Evolutionary conservation across 1,284 basidiomycete genomes (phyloP).

Genomic region (Irpex rosettiformis): DNA sequence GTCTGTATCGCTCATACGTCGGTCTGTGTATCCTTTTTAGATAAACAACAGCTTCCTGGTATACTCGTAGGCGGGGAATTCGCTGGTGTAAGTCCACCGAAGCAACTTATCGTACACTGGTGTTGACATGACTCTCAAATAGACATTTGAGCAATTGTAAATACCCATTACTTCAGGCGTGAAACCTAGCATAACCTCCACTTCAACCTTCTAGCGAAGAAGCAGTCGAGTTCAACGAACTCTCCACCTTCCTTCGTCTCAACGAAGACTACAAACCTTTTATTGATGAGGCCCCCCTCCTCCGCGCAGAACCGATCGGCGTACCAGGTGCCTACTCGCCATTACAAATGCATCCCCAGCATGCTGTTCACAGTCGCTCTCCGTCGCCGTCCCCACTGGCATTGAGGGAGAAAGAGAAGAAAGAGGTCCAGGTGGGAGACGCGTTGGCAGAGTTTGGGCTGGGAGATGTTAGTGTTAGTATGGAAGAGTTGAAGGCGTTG

Average conservation of each 20-base stretch:
- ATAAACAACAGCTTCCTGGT: slow-evolving; percentile 77
- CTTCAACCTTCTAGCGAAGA: slow-evolving; percentile 54
- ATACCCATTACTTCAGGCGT: slow-evolving; percentile 18
- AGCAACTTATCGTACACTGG: slow-evolving; percentile 17
- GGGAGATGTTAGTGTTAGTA: slow-evolving; percentile 71
- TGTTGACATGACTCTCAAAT: neutral
- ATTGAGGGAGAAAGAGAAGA: slow-evolving; percentile 24
- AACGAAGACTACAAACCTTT: slow-evolving; percentile 56
- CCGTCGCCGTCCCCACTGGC: slow-evolving; percentile 32
- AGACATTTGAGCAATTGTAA: slow-evolving; percentile 60
- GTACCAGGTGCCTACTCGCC: slow-evolving; percentile 74
- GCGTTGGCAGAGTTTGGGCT: slow-evolving; percentile 68
- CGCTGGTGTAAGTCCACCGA: slow-evolving; percentile 41
- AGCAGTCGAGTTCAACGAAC: slow-evolving; percentile 72
- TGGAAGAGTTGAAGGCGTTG: slow-evolving; percentile 65
- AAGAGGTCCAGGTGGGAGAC: slow-evolving; percentile 60
- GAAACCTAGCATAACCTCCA: slow-evolving; percentile 4
- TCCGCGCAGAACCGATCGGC: slow-evolving; percentile 59
- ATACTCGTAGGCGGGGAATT: slow-evolving; percentile 72
- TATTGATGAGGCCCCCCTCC: slow-evolving; percentile 48
- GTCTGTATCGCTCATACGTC: too few species aligned
- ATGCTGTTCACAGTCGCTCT: slow-evolving; percentile 50
- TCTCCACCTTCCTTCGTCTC: slow-evolving; percentile 66
- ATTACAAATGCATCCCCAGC: slow-evolving; percentile 73
- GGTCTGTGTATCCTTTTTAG: slow-evolving; percentile 32